A percentile compares a stretch with the other conserved stretches of the same genome.
These are phyloP conservation scores for Sclerotinia borealis DNA, from an alignment of 2,329 filamentous ascomycete genomes.

Conservation along the genomic window DNA sequence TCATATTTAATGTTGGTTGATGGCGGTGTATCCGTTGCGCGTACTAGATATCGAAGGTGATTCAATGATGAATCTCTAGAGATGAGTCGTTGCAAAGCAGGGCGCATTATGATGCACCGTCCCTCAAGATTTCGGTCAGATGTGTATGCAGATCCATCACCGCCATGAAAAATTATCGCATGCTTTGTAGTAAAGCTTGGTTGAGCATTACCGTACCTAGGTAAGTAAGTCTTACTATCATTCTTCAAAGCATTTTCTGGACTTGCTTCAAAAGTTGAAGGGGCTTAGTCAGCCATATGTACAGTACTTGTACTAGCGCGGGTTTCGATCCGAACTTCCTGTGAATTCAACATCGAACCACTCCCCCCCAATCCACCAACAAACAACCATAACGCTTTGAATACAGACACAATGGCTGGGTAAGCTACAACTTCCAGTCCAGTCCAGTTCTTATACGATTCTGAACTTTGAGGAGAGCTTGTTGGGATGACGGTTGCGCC, in stretches of 20 bases:
- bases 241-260: conserved; percentile 2
- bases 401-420: conserved; percentile 31
- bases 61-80: conserved; percentile 28
- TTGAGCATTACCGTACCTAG: too few species aligned
- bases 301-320: too few species aligned
- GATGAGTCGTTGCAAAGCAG: conserved; percentile 29
- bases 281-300: conserved; percentile 22
- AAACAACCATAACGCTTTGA: conserved; percentile 5
- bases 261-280: background rate
- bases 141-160: conserved; percentile 4
- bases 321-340: conserved; percentile 11
- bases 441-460: background rate
- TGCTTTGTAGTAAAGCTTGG: background rate
- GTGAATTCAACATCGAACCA: conserved; percentile 13
- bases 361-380: conserved; percentile 5
- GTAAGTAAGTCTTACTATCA: too few species aligned
- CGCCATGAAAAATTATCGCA: background rate
- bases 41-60: conserved; percentile 22
- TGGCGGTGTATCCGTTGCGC: conserved; percentile 10
- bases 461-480: background rate
- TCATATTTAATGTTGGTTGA: background rate
- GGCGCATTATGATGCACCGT: conserved; percentile 13
- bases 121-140: background rate
- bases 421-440: conserved; percentile 21
- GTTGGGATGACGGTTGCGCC: background rate